These are phyloP conservation scores for Atkinsonella hypoxylon DNA, from an alignment of 2,329 filamentous ascomycete species.

Conservation along the genomic window DNA sequence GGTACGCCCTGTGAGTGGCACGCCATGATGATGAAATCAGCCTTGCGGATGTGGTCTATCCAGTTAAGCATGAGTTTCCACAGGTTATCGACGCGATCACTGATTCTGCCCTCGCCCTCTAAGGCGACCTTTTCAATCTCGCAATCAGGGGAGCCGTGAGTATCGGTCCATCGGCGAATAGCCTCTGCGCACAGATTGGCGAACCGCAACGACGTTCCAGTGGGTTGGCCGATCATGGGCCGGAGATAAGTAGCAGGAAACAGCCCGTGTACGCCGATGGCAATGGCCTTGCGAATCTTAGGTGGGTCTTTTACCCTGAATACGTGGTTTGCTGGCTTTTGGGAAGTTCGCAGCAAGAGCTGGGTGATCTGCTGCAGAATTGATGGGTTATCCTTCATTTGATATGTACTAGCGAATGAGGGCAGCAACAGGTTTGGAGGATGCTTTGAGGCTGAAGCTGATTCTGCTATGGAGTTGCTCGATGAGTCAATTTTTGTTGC, in stretches of 20 bases:
- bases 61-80: slow-evolving; percentile 94
- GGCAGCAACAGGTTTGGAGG: slow-evolving; percentile 56
- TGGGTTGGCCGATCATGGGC: slow-evolving; percentile 88
- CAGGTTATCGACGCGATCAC: slow-evolving; percentile 77
- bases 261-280: slow-evolving; percentile 88
- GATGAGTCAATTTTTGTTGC: slow-evolving; percentile 10
- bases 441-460: slow-evolving; percentile 31
- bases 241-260: slow-evolving; percentile 81
- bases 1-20: slow-evolving; percentile 95
- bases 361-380: slow-evolving; percentile 55
- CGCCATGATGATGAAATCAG: slow-evolving; percentile 83
- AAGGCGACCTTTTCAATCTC: slow-evolving; percentile 90
- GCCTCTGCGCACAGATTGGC: slow-evolving; percentile 76
- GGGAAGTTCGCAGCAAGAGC: slow-evolving; percentile 43
- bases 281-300: slow-evolving; percentile 72
- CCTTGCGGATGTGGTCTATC: slow-evolving; percentile 78
- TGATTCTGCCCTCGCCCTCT: slow-evolving; percentile 88
- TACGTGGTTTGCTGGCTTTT: slow-evolving; percentile 55
- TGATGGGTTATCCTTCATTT: slow-evolving; percentile 53
- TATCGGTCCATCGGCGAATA: slow-evolving; percentile 71
- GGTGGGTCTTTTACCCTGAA: slow-evolving; percentile 56
- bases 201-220: slow-evolving; percentile 88
- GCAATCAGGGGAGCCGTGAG: slow-evolving; percentile 57
- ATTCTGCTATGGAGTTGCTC: slow-evolving; percentile 24
- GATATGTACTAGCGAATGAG: slow-evolving; percentile 57